Evolutionary conservation across 768 basidiomycete genomes (phyloP), one percentile per base, ranked within the genome.

Genomic region (Gautieria morchelliformis): DNA sequence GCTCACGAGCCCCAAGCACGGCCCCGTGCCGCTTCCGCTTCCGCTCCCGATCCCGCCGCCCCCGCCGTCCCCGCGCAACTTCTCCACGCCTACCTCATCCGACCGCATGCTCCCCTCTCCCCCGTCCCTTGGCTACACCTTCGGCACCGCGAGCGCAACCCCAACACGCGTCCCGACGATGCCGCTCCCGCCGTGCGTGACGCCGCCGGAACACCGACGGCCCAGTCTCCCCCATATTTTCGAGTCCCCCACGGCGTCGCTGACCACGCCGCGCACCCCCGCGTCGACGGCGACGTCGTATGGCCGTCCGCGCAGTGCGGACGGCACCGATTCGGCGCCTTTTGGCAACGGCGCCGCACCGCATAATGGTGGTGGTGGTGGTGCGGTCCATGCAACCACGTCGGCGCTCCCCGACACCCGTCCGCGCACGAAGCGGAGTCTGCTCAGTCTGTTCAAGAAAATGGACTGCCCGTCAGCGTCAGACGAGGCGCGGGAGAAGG

Each of bases 401-500:
- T 30, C n/a, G 20, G 39, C 51, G 22, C 35, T n/a, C n/a, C 2
- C 56, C 10, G 10, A 27, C 32, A 12, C 54, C 15, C 53, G 55
- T 14, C 61, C 62, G 41, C 59, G 58, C 14, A 51, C 58, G 30
- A 63, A 63, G 42, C 58, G 58, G 48, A 63, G 62, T 50, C 20
- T 63, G 40, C 35, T 61, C 30, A 63, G 62, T 50, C 39, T 63
- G 40, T 63, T 63, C 52, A 62, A 57, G 58, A 39, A 32, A 40
- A 5, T 32, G 22, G 52, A 57, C 27, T 27, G 27, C 27, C n/a
- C n/a, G 40, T 27, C 39, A 22, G 33, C 41, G n/a, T 32, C 33
- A 39, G 47, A 41, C 8, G 39, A 12, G 44, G 33, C 14, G 27
- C 27, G 35, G 40, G 48, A 44, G 45, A 54, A 42, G 22, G 54